Evolutionary conservation across 2,329 filamentous ascomycete species (phyloP).

Genomic region (Sporothrix curviconia): DNA sequence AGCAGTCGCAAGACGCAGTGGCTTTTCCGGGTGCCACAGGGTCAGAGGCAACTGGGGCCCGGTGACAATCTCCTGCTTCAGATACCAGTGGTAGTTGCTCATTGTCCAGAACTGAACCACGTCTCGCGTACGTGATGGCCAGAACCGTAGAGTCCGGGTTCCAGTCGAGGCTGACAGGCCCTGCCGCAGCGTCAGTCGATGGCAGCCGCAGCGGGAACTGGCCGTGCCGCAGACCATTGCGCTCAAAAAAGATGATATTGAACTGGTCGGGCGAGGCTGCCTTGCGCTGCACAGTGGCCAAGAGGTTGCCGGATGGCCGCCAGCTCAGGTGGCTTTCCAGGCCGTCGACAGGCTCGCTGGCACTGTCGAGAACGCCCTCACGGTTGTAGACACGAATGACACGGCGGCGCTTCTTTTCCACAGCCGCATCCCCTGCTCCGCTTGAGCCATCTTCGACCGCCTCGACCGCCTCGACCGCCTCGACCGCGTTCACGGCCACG

Average conservation of each 20-base stretch:
- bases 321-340: conserved; percentile 85
- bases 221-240: conserved; percentile 94
- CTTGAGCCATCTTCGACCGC: conserved; percentile 19
- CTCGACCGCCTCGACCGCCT: conserved; percentile 29
- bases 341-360: conserved; percentile 88
- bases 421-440: too few species aligned
- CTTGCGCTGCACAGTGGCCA: conserved; percentile 71
- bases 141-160: conserved; percentile 88
- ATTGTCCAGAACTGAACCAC: conserved; percentile 91
- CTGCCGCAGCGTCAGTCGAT: conserved; percentile 25
- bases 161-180: conserved; percentile 66
- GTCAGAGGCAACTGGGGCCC: conserved; percentile 28
- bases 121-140: conserved; percentile 67
- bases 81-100: conserved; percentile 96
- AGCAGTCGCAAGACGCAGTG: conserved; percentile 59
- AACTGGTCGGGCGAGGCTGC: conserved; percentile 34
- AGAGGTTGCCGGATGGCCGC: conserved; percentile 83
- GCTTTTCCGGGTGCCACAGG: conserved; percentile 83
- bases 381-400: conserved; percentile 85
- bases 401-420: conserved; percentile 49
- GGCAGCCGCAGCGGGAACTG: conserved; percentile 68
- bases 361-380: conserved; percentile 84
- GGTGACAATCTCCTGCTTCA: conserved; percentile 77
- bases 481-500: conserved; percentile 77
- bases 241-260: conserved; percentile 90